Percentiles rank a stretch among this genome's conserved stretches.
phyloP scores from a whole-genome alignment of 257 asterid genomes.

The Dorcoceras hygrometricum region DNA sequence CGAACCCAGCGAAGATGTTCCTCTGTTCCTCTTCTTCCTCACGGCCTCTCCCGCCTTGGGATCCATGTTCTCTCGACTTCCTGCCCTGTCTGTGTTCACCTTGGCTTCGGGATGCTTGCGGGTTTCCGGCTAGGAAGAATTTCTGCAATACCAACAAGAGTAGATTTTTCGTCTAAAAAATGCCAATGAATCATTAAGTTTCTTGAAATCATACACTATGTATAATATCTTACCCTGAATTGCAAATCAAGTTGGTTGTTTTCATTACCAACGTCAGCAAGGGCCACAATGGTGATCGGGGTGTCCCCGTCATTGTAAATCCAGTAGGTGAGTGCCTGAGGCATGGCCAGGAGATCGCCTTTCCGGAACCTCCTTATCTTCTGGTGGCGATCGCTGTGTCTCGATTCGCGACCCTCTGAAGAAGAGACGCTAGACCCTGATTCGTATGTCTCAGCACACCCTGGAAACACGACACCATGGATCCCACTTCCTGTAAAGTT shows the following conservation, averaged over 20 bases:
- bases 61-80: conserved; percentile 10
- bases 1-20: conserved; percentile 47
- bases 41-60: conserved; percentile 15
- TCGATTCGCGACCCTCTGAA: neutral
- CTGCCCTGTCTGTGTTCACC: conserved; percentile 7
- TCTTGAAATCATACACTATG: no score
- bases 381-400: conserved; percentile 45
- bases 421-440: conserved; percentile 22
- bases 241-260: conserved; percentile 53
- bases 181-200: neutral
- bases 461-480: conserved; percentile 47
- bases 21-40: conserved; percentile 14
- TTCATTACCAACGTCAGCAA: conserved; percentile 40
- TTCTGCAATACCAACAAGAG: conserved; percentile 27
- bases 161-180: neutral
- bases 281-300: conserved; percentile 33
- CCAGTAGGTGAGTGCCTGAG: conserved; percentile 47
- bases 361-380: conserved; percentile 43
- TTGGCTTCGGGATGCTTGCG: conserved; percentile 19
- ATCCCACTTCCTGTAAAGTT: conserved; percentile 44
- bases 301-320: conserved; percentile 47
- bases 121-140: conserved; percentile 64
- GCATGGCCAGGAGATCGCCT: conserved; percentile 57
- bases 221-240: conserved; percentile 40
- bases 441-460: conserved; percentile 59